Base-by-base conservation (phyloP, 164 flowering plant genomes). In the Echeveria elegans region DNA sequence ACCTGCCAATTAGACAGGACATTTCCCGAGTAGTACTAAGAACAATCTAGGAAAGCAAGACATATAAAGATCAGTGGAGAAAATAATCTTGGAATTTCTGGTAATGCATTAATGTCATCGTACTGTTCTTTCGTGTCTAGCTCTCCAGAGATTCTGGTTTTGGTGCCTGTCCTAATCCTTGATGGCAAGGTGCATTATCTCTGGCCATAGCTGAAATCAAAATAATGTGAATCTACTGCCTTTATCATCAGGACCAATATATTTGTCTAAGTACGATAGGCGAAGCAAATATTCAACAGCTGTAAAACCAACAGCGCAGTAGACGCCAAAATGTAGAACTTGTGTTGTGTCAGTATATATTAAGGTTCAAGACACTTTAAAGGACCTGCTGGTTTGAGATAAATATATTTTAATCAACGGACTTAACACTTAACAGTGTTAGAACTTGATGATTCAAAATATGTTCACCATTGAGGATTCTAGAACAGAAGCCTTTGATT, bases 81-180 rank as follows among this genome's bases (percentile, higher is more conserved):
- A 26, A 4, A 28, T 56, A 28, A 56, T 32, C 61, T 56, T 28
- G 61, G 61, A 56, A 26, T 18, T 6, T 56, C 61, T 2, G 7
- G 18, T 28, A 28, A 56, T 56, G 14, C 19, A 56, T 56, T 56
- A 28, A 28, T 56, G 31, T 21, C n/a, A 24, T 56, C 11, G 5
- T n/a, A n/a, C n/a, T 0, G 32, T 56, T 28, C 19, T 14, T 56
- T 56, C 30, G 23, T 56, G 32, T 56, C 61, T 2, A 12, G 7
- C 32, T 52, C 58, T 52, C 29, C 28, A 10, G 7, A 9, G 4
- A 56, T 56, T 32, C 28, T 12, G 32, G 61, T 56, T 56, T 28
- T 12, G 32, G 61, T 56, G 61, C 32, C 61, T 56, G 61, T 56
- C 32, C 61, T 28, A 28, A 56, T 56, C 61, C 31, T 56, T 56